Evolutionary conservation across 1,284 basidiomycete species (phyloP).

Genomic region (Salmacisia buchloeana): DNA sequence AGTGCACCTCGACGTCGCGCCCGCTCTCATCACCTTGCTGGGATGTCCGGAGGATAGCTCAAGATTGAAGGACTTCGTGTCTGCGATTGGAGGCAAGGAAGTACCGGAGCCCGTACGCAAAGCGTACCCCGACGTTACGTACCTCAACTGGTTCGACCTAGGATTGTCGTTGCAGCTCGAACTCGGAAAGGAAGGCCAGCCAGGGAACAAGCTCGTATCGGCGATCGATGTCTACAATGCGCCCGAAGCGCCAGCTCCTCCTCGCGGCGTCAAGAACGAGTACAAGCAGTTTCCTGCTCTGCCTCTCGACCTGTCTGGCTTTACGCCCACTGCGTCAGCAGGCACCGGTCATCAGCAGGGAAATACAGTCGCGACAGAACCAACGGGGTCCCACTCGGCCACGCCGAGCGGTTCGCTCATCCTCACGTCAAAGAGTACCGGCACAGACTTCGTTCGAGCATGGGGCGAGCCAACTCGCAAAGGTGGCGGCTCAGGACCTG

Average conservation of each 20-base stretch:
- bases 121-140: not conserved
- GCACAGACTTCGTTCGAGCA: not conserved
- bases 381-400: not conserved
- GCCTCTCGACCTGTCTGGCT: not conserved
- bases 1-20: too few species aligned
- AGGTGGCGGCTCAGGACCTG: not conserved
- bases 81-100: not conserved
- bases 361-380: not conserved
- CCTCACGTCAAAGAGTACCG: not conserved
- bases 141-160: not conserved
- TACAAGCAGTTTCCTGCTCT: not conserved
- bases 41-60: not conserved
- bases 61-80: not conserved
- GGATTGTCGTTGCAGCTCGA: constrained; percentile 11
- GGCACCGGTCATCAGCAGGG: too few species aligned
- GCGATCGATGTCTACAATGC: constrained; percentile 9
- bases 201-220: not conserved
- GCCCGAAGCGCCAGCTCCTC: not conserved
- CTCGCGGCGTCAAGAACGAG: not conserved
- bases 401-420: not conserved
- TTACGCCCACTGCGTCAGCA: too few species aligned
- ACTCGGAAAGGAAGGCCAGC: not conserved
- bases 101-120: not conserved
- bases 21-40: too few species aligned
- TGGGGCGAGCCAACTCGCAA: not conserved